These are phyloP conservation scores for Verticillium klebahnii DNA, from an alignment of 2,329 filamentous ascomycete species.

Conservation along the genomic window DNA sequence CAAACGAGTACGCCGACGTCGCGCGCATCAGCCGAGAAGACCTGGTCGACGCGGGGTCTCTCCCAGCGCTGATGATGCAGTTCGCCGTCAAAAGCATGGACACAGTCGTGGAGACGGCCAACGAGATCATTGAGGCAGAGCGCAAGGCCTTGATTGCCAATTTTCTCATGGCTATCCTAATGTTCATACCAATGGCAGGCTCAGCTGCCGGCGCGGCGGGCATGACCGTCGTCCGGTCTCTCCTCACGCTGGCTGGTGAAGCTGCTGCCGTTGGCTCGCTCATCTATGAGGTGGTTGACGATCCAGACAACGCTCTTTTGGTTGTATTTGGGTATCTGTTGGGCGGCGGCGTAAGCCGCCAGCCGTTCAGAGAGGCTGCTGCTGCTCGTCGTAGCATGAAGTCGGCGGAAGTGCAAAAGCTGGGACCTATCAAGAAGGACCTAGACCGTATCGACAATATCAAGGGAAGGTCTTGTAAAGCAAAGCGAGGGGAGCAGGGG, in stretches of 20 bases:
- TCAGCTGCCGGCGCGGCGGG: background rate
- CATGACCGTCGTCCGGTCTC: background rate
- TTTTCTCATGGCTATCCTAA: background rate
- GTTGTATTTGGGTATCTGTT: too few species aligned
- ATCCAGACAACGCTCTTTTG: background rate
- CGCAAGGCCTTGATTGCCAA: conserved; percentile 1
- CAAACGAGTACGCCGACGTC: background rate
- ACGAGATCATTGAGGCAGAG: conserved; percentile 1
- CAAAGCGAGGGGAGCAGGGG: too few species aligned
- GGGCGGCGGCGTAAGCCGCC: too few species aligned
- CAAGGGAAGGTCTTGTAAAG: too few species aligned
- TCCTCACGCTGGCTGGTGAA: too few species aligned
- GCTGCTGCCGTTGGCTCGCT: background rate
- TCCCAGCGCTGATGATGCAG: background rate
- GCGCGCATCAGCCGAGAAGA: background rate
- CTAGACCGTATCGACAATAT: too few species aligned
- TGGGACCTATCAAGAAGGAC: too few species aligned
- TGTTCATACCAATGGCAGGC: conserved; percentile 1
- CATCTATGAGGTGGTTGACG: background rate
- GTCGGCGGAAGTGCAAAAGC: too few species aligned
- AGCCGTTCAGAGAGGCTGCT: too few species aligned
- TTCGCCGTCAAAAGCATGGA: conserved; percentile 2
- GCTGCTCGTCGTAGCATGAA: too few species aligned
- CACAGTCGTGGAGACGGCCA: background rate
- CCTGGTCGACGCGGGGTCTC: background rate